Conservation (phyloP, 2,329 filamentous ascomycete species). For the Colletotrichum sp. region DNA sequence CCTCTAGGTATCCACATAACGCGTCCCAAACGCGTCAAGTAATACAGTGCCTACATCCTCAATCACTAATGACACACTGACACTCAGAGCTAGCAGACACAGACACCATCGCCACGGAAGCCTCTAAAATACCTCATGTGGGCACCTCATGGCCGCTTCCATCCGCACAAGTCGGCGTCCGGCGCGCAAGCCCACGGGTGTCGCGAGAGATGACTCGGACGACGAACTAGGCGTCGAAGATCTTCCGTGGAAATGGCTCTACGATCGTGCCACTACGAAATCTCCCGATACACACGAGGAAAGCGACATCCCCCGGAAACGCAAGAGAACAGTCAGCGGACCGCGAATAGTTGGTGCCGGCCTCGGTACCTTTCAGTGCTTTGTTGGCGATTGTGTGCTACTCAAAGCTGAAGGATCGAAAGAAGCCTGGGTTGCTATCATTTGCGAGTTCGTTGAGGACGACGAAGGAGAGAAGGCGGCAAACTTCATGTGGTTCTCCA, state of each 20-base stretch:
- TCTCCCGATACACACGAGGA: background rate
- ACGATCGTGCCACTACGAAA: constrained; percentile 45
- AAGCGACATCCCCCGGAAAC: background rate
- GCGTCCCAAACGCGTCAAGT: background rate
- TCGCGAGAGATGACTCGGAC: constrained; percentile 81
- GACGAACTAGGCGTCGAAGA: constrained; percentile 82
- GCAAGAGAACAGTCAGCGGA: background rate
- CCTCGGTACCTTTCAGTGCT: constrained; percentile 82
- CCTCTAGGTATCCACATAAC: background rate
- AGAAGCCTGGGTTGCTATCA: constrained; percentile 91
- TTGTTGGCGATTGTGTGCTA: constrained; percentile 81
- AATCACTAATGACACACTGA: background rate
- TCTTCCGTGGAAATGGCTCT: constrained; percentile 81
- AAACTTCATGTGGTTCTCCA: constrained; percentile 95
- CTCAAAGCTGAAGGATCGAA: constrained; percentile 87
- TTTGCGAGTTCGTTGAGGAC: constrained; percentile 80
- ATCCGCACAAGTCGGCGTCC: background rate
- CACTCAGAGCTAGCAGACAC: background rate
- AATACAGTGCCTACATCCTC: background rate
- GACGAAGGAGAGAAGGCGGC: constrained; percentile 80
- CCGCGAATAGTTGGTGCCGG: constrained; percentile 75
- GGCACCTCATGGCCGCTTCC: background rate
- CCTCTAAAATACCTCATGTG: background rate
- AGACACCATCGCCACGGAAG: background rate
- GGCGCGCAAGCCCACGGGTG: constrained; percentile 47